Base-by-base conservation (phyloP, 2,329 filamentous ascomycete genomes). In the Talaromyces sp. region DNA sequence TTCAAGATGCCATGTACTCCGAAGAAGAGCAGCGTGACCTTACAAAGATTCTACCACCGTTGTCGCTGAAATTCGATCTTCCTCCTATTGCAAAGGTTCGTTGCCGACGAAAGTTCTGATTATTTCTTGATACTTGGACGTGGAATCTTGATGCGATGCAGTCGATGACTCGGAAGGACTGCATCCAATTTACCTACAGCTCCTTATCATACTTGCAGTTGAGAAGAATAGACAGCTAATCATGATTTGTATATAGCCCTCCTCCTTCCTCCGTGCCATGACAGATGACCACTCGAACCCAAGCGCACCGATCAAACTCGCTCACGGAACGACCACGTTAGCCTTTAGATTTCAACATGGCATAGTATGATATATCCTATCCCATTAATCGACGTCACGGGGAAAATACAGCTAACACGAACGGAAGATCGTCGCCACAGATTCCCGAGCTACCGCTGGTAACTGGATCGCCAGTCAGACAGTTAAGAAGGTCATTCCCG, bases 381-480 rank as follows among this genome's bases (percentile, higher is more conserved):
- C 22, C 15, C 29, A 53, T 53, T 27, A 15, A 53, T 6, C 25
- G 13, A 25, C 19, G 11, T 13, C 45, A 25, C 7, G 15, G 3
- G 7, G 15, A 8, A 10, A 22, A 8, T 19, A 36, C 27, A 25
- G 34, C 56, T 59, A 43, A 59, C 27, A n/a, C n/a, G 8, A 29
- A 27, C 7, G 15, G 22, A 31, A 78, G 76, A 96, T 99, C 76
- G 94, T 99, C 61, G 94, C 94, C 63, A 99, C 95, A 67, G 95
- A 99, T 83, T 99, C 95, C 67, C 89, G 95, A 82, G 95, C 95
- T 67, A 97, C 95, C 58, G 94, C 95, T 34, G 95, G 95, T 75
- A 96, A 95, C 87, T 99, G 95, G 95, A 99, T 99, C 81, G 95
- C 95, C 71, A 96, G 92, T 82, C 95, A 99, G 86, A 99, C 95